Evolutionary conservation across 495 filamentous ascomycete genomes (phyloP).

Genomic region (Penicillium pancosmium): DNA sequence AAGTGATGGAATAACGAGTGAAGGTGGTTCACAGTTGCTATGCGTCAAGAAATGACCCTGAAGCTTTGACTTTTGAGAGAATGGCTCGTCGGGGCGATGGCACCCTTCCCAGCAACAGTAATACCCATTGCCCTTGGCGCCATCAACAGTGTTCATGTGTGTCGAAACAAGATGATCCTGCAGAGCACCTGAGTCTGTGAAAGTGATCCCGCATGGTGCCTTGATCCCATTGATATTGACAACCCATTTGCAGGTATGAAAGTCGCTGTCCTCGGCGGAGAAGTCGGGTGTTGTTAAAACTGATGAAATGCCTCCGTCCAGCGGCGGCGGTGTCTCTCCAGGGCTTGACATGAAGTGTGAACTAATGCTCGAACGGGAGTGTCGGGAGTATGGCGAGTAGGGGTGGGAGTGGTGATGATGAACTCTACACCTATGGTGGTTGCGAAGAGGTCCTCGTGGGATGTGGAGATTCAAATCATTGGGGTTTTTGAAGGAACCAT

Average conservation of each 20-base stretch:
- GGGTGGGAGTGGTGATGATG: constrained; percentile 42
- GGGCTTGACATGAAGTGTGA: constrained; percentile 46
- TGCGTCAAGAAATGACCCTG: constrained; percentile 53
- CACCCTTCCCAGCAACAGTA: constrained; percentile 54
- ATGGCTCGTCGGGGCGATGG: constrained; percentile 48
- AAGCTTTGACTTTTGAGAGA: constrained; percentile 54
- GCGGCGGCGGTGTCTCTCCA: constrained; percentile 46
- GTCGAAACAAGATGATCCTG: constrained; percentile 46
- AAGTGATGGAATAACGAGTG: background rate
- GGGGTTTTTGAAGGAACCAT: constrained; percentile 33
- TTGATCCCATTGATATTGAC: constrained; percentile 32
- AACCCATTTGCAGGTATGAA: constrained; percentile 45
- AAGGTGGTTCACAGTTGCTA: constrained; percentile 43
- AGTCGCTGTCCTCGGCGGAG: constrained; percentile 34
- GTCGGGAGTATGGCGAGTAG: constrained; percentile 47
- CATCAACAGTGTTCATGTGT: constrained; percentile 46
- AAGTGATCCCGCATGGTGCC: constrained; percentile 38
- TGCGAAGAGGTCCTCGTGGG: constrained; percentile 38
- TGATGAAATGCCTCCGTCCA: constrained; percentile 43
- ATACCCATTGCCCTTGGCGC: constrained; percentile 50
- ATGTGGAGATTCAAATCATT: constrained; percentile 29
- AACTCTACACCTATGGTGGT: constrained; percentile 40
- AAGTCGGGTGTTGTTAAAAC: constrained; percentile 46
- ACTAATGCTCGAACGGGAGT: constrained; percentile 46
- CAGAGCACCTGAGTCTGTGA: constrained; percentile 39